These are phyloP conservation scores for Capsicum pubescens DNA, from an alignment of 257 asterid species.

Conservation along the genomic window DNA sequence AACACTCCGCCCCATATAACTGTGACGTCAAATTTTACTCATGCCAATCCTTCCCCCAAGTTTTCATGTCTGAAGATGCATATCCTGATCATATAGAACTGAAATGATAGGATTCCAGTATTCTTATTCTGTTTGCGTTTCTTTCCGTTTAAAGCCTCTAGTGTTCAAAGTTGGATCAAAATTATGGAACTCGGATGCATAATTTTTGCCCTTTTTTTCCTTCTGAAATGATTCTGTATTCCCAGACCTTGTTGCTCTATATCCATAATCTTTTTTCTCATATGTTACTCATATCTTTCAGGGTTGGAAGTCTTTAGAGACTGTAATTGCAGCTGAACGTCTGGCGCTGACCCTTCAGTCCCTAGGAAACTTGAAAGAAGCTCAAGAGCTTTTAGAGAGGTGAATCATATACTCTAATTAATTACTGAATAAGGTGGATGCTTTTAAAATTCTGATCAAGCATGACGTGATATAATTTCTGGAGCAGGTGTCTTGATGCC, in stretches of 20 bases:
- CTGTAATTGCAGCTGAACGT: slow-evolving; percentile 82
- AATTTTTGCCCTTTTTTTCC: background rate
- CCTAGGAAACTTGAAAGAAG: slow-evolving; percentile 68
- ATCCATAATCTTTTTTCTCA: slow-evolving; percentile 10
- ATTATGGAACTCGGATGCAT: background rate
- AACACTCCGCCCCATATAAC: too few relatives aligned
- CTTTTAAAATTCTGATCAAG: slow-evolving; percentile 30
- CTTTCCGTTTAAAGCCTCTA: background rate
- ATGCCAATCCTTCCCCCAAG: background rate
- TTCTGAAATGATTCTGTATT: background rate
- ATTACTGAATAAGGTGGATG: slow-evolving; percentile 36
- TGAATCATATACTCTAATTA: slow-evolving; percentile 36
- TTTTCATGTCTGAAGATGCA: slow-evolving; percentile 10
- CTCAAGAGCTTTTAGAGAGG: slow-evolving; percentile 83
- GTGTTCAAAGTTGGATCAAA: background rate
- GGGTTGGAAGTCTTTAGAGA: slow-evolving; percentile 88
- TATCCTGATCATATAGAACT: background rate
- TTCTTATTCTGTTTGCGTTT: background rate
- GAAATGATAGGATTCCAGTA: background rate
- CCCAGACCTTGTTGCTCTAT: background rate
- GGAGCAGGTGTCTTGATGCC: slow-evolving; percentile 80
- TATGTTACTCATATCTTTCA: slow-evolving; percentile 37
- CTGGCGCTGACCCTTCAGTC: slow-evolving; percentile 79
- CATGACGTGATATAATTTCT: slow-evolving; percentile 38
- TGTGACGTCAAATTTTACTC: background rate